These are phyloP conservation scores for Xylaria sp. DNA, from an alignment of 2,329 filamentous ascomycete genomes.

Conservation along the genomic window DNA sequence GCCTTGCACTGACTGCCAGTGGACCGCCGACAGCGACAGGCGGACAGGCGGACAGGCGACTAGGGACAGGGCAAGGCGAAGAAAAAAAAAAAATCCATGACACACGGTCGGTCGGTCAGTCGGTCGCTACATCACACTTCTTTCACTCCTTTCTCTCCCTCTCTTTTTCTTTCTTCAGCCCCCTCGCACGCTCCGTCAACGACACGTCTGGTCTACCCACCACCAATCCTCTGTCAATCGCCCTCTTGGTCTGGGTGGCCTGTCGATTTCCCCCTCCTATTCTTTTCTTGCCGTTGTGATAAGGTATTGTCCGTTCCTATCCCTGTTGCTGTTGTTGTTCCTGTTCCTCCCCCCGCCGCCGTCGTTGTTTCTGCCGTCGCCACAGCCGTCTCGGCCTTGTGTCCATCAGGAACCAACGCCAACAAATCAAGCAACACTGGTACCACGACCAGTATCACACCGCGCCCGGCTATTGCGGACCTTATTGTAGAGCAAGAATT, in stretches of 20 bases:
- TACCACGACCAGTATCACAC: neutral
- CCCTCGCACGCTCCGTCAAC: conserved; percentile 41
- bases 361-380: conserved; percentile 9
- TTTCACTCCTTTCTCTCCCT: conserved; percentile 25
- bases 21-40: too few species aligned
- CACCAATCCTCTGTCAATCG: conserved; percentile 39
- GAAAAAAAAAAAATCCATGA: neutral
- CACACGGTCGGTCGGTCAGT: neutral
- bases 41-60: too few species aligned
- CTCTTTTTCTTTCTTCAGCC: conserved; percentile 37
- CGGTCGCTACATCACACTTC: conserved; percentile 2
- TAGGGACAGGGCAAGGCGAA: neutral
- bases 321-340: too few species aligned
- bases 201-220: conserved; percentile 40
- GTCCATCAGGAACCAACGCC: neutral
- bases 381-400: conserved; percentile 13
- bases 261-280: conserved; percentile 39
- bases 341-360: conserved; percentile 22
- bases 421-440: neutral
- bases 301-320: neutral
- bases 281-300: conserved; percentile 37
- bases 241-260: conserved; percentile 39
- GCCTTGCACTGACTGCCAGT: neutral
- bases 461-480: neutral
- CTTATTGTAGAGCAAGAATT: conserved; percentile 8